phyloP scores from a whole-genome alignment of 2,329 filamentous ascomycete species.

The Thielaviopsis ethacetica region DNA sequence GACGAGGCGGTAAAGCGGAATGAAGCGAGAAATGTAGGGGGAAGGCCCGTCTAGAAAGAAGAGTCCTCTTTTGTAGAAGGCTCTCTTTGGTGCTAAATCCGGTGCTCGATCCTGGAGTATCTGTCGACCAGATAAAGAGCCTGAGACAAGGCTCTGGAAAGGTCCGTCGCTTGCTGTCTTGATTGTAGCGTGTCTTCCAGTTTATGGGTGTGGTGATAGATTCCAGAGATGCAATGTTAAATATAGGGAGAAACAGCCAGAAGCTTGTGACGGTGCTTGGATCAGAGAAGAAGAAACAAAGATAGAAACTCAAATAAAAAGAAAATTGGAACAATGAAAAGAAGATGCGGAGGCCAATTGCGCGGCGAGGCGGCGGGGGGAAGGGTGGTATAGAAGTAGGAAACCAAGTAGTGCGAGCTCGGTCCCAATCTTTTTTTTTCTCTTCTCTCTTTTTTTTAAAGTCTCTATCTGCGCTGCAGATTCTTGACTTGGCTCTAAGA shows the following conservation, averaged over 20 bases:
- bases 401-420: neutral
- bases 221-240: too few species aligned
- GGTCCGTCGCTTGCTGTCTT: too few species aligned
- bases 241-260: too few species aligned
- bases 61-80: neutral
- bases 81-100: neutral
- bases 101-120: too few species aligned
- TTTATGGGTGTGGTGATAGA: too few species aligned
- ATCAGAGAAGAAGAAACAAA: neutral
- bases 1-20: neutral
- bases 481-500: conserved; percentile 7
- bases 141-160: too few species aligned
- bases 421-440: neutral
- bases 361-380: neutral
- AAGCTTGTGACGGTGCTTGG: neutral
- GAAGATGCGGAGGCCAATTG: neutral
- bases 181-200: too few species aligned
- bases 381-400: neutral
- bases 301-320: conserved; percentile 1
- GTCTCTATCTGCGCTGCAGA: neutral
- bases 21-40: neutral
- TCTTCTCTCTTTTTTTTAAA: neutral
- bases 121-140: too few species aligned
- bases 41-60: neutral
- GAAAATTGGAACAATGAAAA: neutral